phyloP scores from a whole-genome alignment of 2,329 filamentous ascomycete genomes.

The Alternaria panax region DNA sequence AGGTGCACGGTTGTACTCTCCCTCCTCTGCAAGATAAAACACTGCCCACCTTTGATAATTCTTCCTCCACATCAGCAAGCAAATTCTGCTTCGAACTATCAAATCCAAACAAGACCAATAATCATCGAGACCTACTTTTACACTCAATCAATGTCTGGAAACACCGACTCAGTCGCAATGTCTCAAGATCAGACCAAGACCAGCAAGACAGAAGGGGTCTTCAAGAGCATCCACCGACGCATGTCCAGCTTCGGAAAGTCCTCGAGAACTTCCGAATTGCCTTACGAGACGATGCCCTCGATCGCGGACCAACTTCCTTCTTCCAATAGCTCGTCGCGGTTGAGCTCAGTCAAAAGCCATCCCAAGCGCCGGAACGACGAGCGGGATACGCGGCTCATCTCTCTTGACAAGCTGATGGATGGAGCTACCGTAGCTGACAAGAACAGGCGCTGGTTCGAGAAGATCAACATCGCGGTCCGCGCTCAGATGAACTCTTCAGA shows the following conservation, averaged over 20 bases:
- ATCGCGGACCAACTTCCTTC: not conserved
- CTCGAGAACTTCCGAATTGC: not conserved
- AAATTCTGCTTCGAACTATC: not conserved
- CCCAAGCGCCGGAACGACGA: not conserved
- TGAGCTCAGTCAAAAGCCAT: not conserved
- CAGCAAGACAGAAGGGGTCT: not conserved
- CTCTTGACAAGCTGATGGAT: slow-evolving; percentile 2
- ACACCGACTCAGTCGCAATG: not conserved
- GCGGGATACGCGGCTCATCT: slow-evolving; percentile 4
- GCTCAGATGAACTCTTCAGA: slow-evolving; percentile 69
- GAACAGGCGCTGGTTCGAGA: slow-evolving; percentile 18
- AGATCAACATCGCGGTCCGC: slow-evolving; percentile 41
- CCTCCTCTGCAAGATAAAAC: not conserved
- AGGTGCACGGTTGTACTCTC: not conserved
- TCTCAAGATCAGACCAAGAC: not conserved
- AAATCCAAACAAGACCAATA: not conserved
- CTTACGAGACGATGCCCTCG: not conserved
- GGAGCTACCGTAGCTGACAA: not conserved
- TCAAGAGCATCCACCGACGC: not conserved
- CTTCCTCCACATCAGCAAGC: not conserved
- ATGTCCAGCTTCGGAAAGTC: not conserved
- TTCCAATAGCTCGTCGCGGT: not conserved
- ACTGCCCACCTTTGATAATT: too few species aligned
- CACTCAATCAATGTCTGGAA: not conserved
- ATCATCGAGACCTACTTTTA: not conserved